Conservation (phyloP, 139 green algal genomes). For the Monoraphidium neglectum region DNA sequence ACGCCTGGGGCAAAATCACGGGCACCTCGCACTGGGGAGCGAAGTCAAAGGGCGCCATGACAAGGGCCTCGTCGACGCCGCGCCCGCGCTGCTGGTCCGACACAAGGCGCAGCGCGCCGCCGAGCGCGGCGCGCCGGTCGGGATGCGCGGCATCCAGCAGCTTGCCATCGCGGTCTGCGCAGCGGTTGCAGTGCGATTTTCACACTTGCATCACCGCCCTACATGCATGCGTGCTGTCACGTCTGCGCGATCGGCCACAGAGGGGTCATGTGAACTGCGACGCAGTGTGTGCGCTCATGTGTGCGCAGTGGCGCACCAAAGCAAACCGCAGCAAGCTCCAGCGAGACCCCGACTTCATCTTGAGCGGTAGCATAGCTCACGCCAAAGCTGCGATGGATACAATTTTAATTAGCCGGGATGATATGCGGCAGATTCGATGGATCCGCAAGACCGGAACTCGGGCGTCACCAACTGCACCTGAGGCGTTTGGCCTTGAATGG, state of each 20-base stretch:
- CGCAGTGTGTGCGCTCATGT: neutral
- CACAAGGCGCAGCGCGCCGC: slow-evolving; percentile 16
- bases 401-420: neutral
- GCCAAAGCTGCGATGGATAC: neutral
- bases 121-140: slow-evolving; percentile 18
- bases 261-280: neutral
- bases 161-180: slow-evolving; percentile 19
- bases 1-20: no score
- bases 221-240: neutral
- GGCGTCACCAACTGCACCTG: slow-evolving; percentile 13
- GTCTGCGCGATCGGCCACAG: neutral
- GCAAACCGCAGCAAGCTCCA: slow-evolving; percentile 17
- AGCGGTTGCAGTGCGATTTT: neutral
- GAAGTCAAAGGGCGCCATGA: slow-evolving; percentile 19
- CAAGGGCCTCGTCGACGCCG: neutral
- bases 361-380: neutral
- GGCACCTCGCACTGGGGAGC: slow-evolving; percentile 28
- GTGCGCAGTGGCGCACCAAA: slow-evolving; percentile 14
- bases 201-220: neutral
- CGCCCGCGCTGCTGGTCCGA: slow-evolving; percentile 13
- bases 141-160: slow-evolving; percentile 24
- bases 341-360: no score
- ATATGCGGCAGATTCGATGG: neutral
- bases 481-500: slow-evolving; percentile 30
- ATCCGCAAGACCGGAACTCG: neutral